Evolutionary conservation across 169 alveolate genomes (phyloP).

Genomic region (Plasmodium vivax): DNA sequence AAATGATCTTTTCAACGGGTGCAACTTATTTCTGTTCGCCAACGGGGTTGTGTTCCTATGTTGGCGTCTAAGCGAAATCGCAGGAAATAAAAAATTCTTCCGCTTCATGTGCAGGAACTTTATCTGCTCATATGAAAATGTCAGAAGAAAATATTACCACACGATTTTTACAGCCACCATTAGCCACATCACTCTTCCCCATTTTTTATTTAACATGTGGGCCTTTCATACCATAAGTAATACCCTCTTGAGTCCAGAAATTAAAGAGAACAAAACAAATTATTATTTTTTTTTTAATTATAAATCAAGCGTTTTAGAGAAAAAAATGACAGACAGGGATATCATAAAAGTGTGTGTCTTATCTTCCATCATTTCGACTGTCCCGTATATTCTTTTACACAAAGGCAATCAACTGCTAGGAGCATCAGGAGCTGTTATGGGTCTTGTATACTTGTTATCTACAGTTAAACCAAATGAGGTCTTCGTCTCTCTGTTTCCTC

Average conservation of each 20-base stretch:
- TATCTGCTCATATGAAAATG: slow-evolving; percentile 79
- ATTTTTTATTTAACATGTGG: slow-evolving; percentile 74
- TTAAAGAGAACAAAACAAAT: slow-evolving; percentile 54
- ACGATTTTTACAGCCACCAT: slow-evolving; percentile 82
- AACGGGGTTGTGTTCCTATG: slow-evolving; percentile 78
- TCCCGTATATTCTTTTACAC: slow-evolving; percentile 45
- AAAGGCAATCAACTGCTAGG: slow-evolving; percentile 80
- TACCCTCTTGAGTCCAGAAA: slow-evolving; percentile 68
- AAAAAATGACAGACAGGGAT: slow-evolving; percentile 55
- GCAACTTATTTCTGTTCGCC: slow-evolving; percentile 73
- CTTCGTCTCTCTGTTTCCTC: slow-evolving; percentile 81
- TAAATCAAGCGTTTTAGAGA: slow-evolving; percentile 50
- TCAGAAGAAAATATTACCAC: slow-evolving; percentile 76
- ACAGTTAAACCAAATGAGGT: slow-evolving; percentile 82
- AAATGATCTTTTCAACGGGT: slow-evolving; percentile 25
- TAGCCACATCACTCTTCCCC: slow-evolving; percentile 74
- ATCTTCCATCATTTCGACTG: slow-evolving; percentile 55
- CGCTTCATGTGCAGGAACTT: slow-evolving; percentile 81
- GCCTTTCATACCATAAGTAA: slow-evolving; percentile 69
- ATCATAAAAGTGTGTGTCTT: slow-evolving; percentile 40
- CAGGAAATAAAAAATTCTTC: slow-evolving; percentile 69
- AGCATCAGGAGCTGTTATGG: slow-evolving; percentile 87
- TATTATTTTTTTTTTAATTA: slow-evolving; percentile 54
- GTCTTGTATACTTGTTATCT: slow-evolving; percentile 80
- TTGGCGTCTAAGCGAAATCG: slow-evolving; percentile 79